These are phyloP conservation scores for Thinopyrum elongatum DNA, from an alignment of 176 grass and related monocot species.

Conservation along the genomic window DNA sequence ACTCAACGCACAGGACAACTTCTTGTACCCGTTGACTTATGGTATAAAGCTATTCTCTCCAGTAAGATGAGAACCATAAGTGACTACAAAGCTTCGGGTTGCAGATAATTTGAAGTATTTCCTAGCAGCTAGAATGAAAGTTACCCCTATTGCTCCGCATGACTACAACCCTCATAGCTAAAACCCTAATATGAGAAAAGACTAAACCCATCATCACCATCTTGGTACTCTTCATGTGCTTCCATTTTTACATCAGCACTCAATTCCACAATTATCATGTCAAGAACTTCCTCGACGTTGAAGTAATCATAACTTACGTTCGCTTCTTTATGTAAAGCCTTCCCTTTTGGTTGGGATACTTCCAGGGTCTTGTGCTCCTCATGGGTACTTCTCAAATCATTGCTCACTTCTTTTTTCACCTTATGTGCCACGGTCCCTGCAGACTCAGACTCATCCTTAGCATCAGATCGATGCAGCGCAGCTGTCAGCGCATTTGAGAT, in stretches of 20 bases:
- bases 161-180: constrained; percentile 13
- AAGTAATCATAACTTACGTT: constrained; percentile 41
- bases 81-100: constrained; percentile 40
- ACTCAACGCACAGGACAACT: constrained; percentile 56
- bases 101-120: constrained; percentile 37
- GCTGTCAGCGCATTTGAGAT: background rate
- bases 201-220: constrained; percentile 58
- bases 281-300: constrained; percentile 43
- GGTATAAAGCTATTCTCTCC: constrained; percentile 50
- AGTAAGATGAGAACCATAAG: constrained; percentile 41
- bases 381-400: constrained; percentile 16
- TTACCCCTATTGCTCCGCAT: constrained; percentile 35
- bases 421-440: constrained; percentile 32
- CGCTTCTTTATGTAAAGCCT: constrained; percentile 21
- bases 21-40: constrained; percentile 51
- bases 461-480: constrained; percentile 16
- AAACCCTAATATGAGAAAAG: constrained; percentile 51
- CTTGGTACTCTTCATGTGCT: constrained; percentile 46
- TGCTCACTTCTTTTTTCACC: constrained; percentile 36
- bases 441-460: constrained; percentile 39
- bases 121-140: constrained; percentile 45
- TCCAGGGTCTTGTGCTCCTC: constrained; percentile 13
- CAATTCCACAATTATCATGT: constrained; percentile 57
- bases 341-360: constrained; percentile 17
- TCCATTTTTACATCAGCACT: constrained; percentile 51